phyloP scores from a whole-genome alignment of 75 land plant genomes.

The Ceratopteris richardii region DNA sequence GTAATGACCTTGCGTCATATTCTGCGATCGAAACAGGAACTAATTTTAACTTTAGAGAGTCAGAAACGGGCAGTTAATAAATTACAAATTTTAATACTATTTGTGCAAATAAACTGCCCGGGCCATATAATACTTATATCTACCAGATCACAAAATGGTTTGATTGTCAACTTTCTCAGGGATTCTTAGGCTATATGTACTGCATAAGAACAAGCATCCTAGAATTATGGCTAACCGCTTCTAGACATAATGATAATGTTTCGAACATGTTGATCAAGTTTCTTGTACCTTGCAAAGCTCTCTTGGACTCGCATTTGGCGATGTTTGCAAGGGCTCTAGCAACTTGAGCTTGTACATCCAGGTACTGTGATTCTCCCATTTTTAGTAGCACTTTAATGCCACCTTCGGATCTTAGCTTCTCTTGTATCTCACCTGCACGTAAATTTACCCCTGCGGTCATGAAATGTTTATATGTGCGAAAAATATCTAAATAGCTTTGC shows the following conservation, averaged over 20 bases:
- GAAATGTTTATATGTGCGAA: too few relatives aligned
- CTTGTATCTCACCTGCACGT: constrained; percentile 50
- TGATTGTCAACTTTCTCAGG: background rate
- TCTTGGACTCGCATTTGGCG: constrained; percentile 72
- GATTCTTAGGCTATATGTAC: constrained; percentile 1
- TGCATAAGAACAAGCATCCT: too few relatives aligned
- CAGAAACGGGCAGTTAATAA: background rate
- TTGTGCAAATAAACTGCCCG: background rate
- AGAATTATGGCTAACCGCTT: too few relatives aligned
- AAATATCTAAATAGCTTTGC: background rate
- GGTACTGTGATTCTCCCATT: constrained; percentile 42
- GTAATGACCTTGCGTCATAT: constrained; percentile 45
- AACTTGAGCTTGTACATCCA: constrained; percentile 67
- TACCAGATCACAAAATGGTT: background rate
- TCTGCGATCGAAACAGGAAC: constrained; percentile 28
- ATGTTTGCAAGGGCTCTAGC: constrained; percentile 74
- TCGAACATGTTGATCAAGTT: too few relatives aligned
- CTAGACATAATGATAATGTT: too few relatives aligned
- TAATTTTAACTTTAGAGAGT: background rate
- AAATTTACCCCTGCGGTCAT: too few relatives aligned
- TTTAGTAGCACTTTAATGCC: constrained; percentile 60
- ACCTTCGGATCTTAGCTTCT: constrained; percentile 52
- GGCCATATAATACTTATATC: background rate
- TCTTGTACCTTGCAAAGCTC: constrained; percentile 52
- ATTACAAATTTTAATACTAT: background rate